Evolutionary conservation across 305 asterid species (phyloP), one percentile per base, ranked within the genome.

Genomic region (Coffea humblotiana): DNA sequence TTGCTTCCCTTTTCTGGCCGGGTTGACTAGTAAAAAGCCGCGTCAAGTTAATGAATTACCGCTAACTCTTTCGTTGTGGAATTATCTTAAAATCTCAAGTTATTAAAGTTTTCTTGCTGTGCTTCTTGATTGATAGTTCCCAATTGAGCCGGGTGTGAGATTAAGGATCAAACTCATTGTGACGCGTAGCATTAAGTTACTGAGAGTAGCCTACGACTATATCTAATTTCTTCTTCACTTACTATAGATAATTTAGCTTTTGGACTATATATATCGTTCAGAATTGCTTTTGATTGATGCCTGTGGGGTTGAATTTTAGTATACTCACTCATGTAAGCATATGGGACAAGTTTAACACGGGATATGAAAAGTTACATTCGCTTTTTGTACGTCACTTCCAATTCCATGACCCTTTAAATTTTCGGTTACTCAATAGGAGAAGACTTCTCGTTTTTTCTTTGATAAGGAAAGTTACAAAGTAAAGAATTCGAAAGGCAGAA

Each of bases 321-420:
- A 40, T 58, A 54, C 48, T 32, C 76, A 78, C 48, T 61, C 81
- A 78, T 69, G 76, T 78, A 58, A 70, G 45, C 71, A 43, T 61
- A 56, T 56, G 81, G 35, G 71, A 78, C 81, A 78, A 58, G 61
- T 70, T 64, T 48, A 47, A 19, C 37, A 45, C 2, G 43, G 71
- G 72, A 48, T 65, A 14, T 4, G 19, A 47, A 78, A 69, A 51
- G 74, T 21, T 21, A 52, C 18, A 0, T 25, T 60, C 43, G 49
- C 75, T 23, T 60, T 48, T 21, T 48, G 16, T n/a, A 77, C 19
- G 80, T 65, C 52, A 29, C 29, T 77, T 77, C 66, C 45, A 23
- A 77, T 65, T 49, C 74, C 37, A 66, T 23, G 49, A 40, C 32
- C 32, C 11, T 47, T 19, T 3, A n/a, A 77, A 72, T 56, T 49